Evolutionary conservation across 768 basidiomycete genomes (phyloP).

Genomic region (Suillus subalutaceus): DNA sequence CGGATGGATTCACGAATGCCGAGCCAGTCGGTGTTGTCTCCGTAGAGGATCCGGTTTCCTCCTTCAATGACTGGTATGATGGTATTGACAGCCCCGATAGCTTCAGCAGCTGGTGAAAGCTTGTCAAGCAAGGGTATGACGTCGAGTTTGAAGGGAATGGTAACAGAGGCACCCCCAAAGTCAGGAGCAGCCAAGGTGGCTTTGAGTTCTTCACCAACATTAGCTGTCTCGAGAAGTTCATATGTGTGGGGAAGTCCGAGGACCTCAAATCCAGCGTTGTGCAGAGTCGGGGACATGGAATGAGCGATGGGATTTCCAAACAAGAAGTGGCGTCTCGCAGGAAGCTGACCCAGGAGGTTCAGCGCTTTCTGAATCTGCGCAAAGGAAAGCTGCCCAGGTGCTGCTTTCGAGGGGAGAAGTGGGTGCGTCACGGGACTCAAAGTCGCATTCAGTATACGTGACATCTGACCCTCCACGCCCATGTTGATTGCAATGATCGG

Average conservation of each 20-base stretch:
- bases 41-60: conserved; percentile 58
- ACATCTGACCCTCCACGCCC: conserved; percentile 87
- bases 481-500: conserved; percentile 96
- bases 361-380: conserved; percentile 83
- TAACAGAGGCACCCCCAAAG: conserved; percentile 96
- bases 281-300: conserved; percentile 91
- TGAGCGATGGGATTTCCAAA: conserved; percentile 88
- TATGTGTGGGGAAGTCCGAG: conserved; percentile 89
- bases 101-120: conserved; percentile 77
- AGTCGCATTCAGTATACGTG: conserved; percentile 81
- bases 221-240: conserved; percentile 70
- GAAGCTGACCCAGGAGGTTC: conserved; percentile 78
- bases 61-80: conserved; percentile 57
- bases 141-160: conserved; percentile 93
- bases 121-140: conserved; percentile 82
- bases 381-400: conserved; percentile 92
- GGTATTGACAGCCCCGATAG: conserved; percentile 96
- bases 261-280: conserved; percentile 83
- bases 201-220: conserved; percentile 67
- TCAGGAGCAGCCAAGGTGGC: conserved; percentile 60
- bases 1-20: conserved; percentile 71
- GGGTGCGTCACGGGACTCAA: conserved; percentile 93
- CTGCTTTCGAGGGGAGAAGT: conserved; percentile 80
- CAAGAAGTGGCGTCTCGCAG: conserved; percentile 76
- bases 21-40: conserved; percentile 97